A percentile compares a stretch with the other conserved stretches of the same genome.
These are phyloP conservation scores for Lipomyces japonicus DNA, from an alignment of 805 yeast species.

Conservation along the genomic window DNA sequence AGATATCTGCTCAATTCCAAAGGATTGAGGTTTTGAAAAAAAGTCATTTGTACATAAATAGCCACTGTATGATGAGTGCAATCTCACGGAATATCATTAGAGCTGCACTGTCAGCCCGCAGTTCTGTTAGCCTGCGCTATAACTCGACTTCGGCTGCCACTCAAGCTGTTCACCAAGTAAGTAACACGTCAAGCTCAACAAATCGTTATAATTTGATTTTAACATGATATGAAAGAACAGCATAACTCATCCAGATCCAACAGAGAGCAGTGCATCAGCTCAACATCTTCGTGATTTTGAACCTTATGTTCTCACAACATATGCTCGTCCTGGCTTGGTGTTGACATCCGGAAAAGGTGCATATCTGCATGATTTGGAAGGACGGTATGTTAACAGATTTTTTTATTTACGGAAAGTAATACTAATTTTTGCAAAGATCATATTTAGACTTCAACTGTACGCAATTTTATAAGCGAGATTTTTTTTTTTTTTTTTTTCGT, in stretches of 20 bases:
- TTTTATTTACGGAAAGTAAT: too few relatives aligned
- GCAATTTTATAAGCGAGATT: background rate
- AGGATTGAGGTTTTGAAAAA: too few relatives aligned
- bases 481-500: too few relatives aligned
- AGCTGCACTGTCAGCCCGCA: too few relatives aligned
- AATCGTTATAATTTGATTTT: background rate
- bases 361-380: slow-evolving; percentile 74
- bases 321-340: slow-evolving; percentile 72
- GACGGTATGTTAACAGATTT: slow-evolving; percentile 37
- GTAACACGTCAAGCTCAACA: background rate
- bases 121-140: too few relatives aligned
- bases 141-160: background rate
- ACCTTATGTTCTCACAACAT: slow-evolving; percentile 68
- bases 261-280: slow-evolving; percentile 36
- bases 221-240: background rate
- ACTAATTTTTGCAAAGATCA: slow-evolving; percentile 37
- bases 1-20: too few relatives aligned
- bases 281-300: slow-evolving; percentile 45
- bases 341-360: slow-evolving; percentile 79
- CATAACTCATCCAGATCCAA: slow-evolving; percentile 29
- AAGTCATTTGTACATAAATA: too few relatives aligned
- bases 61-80: too few relatives aligned
- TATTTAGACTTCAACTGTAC: slow-evolving; percentile 72
- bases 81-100: too few relatives aligned
- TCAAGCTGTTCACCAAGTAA: background rate